Conservation (phyloP, 2,329 filamentous ascomycete genomes). For the Clonostachys rosea region DNA sequence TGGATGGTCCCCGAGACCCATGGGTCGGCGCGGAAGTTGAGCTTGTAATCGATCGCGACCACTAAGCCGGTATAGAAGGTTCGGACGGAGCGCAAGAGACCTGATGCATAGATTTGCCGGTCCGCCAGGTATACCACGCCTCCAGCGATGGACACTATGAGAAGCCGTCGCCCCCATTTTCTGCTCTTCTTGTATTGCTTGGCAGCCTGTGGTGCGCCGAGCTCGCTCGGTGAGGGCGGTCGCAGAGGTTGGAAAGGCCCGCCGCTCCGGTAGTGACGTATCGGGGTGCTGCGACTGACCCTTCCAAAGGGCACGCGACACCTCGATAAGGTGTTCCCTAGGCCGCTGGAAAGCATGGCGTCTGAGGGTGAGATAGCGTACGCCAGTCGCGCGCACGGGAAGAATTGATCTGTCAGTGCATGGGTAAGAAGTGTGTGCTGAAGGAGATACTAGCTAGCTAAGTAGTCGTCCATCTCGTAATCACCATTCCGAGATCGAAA, state of each 20-base stretch:
- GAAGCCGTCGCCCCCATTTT: conserved; percentile 73
- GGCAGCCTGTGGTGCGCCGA: conserved; percentile 67
- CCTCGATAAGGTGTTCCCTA: background rate
- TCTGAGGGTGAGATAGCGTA: no score
- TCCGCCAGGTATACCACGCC: conserved; percentile 67
- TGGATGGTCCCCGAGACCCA: conserved; percentile 67
- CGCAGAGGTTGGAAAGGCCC: conserved; percentile 59
- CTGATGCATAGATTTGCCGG: conserved; percentile 70
- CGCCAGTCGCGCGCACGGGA: no score
- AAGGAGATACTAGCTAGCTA: no score
- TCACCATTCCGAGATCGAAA: no score
- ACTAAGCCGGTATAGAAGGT: conserved; percentile 78
- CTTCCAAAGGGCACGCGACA: background rate
- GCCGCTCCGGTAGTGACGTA: conserved; percentile 2
- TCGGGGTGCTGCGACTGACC: background rate
- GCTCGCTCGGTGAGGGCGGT: conserved; percentile 73
- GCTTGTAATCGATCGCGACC: conserved; percentile 89
- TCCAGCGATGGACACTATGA: conserved; percentile 54
- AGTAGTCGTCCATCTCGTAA: no score
- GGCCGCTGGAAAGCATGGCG: no score
- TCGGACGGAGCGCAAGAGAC: conserved; percentile 70
- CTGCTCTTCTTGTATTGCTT: conserved; percentile 67
- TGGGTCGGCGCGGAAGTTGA: conserved; percentile 86
- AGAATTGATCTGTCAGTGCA: no score
- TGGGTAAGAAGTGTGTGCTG: no score